Percentiles rank a stretch among this genome's conserved stretches.
phyloP scores from a whole-genome alignment of 306 rosid genomes.

The Vigna nakashimae region DNA sequence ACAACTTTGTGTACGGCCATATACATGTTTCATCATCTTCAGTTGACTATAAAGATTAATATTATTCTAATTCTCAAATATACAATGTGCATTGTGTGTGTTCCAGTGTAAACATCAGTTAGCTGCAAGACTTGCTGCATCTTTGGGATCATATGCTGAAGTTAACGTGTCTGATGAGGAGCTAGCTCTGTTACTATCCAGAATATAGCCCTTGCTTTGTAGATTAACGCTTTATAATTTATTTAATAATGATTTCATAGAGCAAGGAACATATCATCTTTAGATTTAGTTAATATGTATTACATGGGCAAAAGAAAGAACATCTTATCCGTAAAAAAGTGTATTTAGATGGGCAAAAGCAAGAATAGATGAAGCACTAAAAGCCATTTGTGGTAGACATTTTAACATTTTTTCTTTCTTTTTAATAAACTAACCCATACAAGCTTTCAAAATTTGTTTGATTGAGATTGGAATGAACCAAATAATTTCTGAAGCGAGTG shows the following conservation, averaged over 20 bases:
- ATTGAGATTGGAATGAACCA: not conserved
- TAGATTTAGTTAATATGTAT: not conserved
- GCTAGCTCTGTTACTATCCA: constrained; percentile 72
- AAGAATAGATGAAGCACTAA: not conserved
- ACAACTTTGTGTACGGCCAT: constrained; percentile 80
- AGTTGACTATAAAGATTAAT: constrained; percentile 14
- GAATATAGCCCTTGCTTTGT: constrained; percentile 46
- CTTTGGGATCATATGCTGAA: constrained; percentile 72
- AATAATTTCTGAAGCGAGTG: not conserved
- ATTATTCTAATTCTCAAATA: constrained; percentile 15
- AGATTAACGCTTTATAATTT: not conserved
- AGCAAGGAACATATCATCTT: not conserved
- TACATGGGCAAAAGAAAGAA: not conserved
- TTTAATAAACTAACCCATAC: not conserved
- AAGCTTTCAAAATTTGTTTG: not conserved
- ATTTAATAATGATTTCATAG: constrained; percentile 8
- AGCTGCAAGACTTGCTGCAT: constrained; percentile 85
- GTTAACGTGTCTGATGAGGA: constrained; percentile 80
- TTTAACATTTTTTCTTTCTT: not conserved
- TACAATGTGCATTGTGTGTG: constrained; percentile 5
- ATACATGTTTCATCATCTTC: constrained; percentile 2
- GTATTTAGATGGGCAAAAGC: constrained; percentile 7
- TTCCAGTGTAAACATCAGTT: constrained; percentile 88
- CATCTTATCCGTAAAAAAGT: not conserved
- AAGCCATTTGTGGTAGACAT: not conserved